Conservation (phyloP, 345 rosid species). For the Syzygium aromaticum region DNA sequence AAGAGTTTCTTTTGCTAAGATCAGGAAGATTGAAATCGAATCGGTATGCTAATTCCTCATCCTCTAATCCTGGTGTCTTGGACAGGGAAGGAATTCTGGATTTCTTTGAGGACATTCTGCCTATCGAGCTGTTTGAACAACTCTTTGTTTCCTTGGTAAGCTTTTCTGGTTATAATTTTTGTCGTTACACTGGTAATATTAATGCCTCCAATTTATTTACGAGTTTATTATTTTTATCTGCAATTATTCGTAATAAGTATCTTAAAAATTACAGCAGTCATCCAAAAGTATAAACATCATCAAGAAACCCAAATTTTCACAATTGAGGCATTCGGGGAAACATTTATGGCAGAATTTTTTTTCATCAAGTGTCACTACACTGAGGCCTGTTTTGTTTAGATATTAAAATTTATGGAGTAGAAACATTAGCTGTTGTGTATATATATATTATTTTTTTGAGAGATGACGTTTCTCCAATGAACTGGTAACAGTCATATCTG, state of each 20-base stretch:
- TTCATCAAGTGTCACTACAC: not conserved
- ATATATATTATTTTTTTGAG: too few relatives aligned
- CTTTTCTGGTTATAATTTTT: not conserved
- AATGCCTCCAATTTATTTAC: not conserved
- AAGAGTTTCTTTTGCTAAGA: too few relatives aligned
- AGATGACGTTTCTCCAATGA: not conserved
- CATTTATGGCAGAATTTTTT: not conserved
- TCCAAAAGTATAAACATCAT: not conserved
- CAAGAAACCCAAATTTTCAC: not conserved
- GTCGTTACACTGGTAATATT: not conserved
- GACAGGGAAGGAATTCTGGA: slow-evolving; percentile 81
- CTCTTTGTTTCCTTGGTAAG: slow-evolving; percentile 80
- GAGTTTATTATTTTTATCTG: not conserved
- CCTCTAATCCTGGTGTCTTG: slow-evolving; percentile 1
- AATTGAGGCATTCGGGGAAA: not conserved
- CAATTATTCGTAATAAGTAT: not conserved
- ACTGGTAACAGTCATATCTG: not conserved
- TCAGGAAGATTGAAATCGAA: too few relatives aligned
- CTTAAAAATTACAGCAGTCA: not conserved
- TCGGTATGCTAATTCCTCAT: too few relatives aligned
- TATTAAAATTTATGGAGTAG: too few relatives aligned
- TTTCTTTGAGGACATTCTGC: slow-evolving; percentile 65
- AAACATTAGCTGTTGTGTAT: too few relatives aligned
- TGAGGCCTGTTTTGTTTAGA: not conserved
- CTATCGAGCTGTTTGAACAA: slow-evolving; percentile 69